A percentile compares a stretch with the other conserved stretches of the same genome.
Evolutionary conservation across 2,329 filamentous ascomycete species (phyloP).

Genomic region (Colletotrichum orchidophilum): DNA sequence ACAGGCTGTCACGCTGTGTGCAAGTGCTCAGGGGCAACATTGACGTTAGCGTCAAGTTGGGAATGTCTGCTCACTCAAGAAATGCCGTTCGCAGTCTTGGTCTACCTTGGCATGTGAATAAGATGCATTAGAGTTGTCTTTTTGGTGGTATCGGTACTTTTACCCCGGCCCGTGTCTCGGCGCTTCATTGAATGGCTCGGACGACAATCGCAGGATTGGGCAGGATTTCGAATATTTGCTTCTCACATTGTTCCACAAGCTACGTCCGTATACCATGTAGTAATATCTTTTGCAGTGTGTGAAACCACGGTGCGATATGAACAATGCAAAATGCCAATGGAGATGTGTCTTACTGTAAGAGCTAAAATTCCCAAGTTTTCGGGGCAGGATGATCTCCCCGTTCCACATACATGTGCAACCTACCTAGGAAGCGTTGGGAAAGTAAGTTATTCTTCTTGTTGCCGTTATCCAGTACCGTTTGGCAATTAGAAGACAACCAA

Average conservation of each 20-base stretch:
- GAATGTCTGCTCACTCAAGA: neutral
- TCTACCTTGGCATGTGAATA: neutral
- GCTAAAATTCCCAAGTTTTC: neutral
- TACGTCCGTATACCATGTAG: neutral
- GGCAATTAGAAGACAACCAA: neutral
- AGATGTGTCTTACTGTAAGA: neutral
- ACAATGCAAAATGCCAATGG: neutral
- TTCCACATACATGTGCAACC: neutral
- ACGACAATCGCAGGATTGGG: neutral
- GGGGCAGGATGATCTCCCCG: neutral
- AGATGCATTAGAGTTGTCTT: neutral
- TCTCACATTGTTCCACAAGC: neutral
- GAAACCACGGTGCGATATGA: neutral
- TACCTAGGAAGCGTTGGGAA: neutral
- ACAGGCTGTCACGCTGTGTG: slow-evolving; percentile 9
- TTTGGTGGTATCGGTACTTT: neutral
- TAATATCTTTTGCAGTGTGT: neutral
- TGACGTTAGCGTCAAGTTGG: slow-evolving; percentile 3
- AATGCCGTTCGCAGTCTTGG: slow-evolving; percentile 1
- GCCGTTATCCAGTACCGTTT: neutral
- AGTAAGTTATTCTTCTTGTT: neutral
- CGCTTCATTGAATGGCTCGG: neutral
- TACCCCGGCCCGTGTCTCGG: neutral
- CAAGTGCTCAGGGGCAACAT: slow-evolving; percentile 9
- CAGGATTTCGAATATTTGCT: neutral